Evolutionary conservation across 805 yeast genomes (phyloP).

Genomic region (Starmerella stellata): DNA sequence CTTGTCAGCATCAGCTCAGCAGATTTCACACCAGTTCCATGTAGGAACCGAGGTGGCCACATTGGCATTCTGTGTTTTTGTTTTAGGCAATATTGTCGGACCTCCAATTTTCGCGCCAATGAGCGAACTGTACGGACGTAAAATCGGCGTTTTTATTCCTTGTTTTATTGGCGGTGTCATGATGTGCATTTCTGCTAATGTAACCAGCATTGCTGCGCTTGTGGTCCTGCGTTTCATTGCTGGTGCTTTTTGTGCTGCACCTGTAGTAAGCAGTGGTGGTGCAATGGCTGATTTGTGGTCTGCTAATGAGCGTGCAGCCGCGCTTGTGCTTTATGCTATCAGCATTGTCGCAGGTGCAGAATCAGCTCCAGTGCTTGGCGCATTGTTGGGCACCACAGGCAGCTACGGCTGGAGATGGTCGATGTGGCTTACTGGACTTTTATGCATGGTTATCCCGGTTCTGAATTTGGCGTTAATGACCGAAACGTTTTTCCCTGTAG

Average conservation of each 20-base stretch:
- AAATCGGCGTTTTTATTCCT: slow-evolving; percentile 36
- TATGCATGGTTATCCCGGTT: slow-evolving; percentile 22
- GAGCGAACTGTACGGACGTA: slow-evolving; percentile 62
- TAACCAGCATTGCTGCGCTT: slow-evolving; percentile 12
- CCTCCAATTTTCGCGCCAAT: slow-evolving; percentile 80
- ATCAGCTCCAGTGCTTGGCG: slow-evolving; percentile 20
- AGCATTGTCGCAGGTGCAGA: slow-evolving; percentile 11
- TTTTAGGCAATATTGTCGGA: slow-evolving; percentile 81
- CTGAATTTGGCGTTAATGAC: slow-evolving; percentile 24
- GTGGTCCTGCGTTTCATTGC: slow-evolving; percentile 62
- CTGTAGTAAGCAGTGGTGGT: slow-evolving; percentile 13
- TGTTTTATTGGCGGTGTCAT: slow-evolving; percentile 23
- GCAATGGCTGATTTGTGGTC: slow-evolving; percentile 17
- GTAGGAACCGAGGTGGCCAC: slow-evolving; percentile 52
- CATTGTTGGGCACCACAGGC: slow-evolving; percentile 24
- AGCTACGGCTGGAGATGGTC: slow-evolving; percentile 43
- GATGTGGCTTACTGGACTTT: slow-evolving; percentile 33
- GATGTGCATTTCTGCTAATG: slow-evolving; percentile 13
- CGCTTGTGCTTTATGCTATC: slow-evolving; percentile 9
- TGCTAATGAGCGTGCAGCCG: slow-evolving; percentile 20
- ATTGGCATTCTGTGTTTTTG: slow-evolving; percentile 61
- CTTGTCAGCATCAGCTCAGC: slow-evolving; percentile 35
- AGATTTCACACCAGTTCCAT: slow-evolving; percentile 33
- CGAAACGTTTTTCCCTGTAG: slow-evolving; percentile 27
- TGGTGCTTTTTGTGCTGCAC: slow-evolving; percentile 70